These are phyloP conservation scores for Nannochloris sp. DNA, from an alignment of 139 green algal species.

Conservation along the genomic window DNA sequence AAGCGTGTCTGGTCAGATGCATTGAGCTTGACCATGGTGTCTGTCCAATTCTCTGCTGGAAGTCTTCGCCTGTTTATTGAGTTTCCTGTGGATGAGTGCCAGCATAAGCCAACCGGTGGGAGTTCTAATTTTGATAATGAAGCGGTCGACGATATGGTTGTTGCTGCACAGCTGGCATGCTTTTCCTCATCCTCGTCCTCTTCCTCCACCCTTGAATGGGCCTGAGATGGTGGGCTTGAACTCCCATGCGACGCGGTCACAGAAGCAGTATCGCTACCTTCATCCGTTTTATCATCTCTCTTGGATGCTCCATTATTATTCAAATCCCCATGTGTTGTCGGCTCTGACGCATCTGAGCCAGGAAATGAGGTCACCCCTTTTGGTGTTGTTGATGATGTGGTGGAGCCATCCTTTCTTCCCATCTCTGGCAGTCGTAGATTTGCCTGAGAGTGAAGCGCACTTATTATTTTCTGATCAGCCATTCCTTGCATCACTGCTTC, in stretches of 20 bases:
- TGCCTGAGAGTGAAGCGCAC: too few species aligned
- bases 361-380: not conserved
- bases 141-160: not conserved
- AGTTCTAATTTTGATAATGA: conserved; percentile 5
- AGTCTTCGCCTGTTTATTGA: not conserved
- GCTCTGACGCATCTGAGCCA: not conserved
- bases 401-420: too few species aligned
- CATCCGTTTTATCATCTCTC: not conserved
- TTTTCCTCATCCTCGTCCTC: not conserved
- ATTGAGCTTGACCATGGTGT: conserved; percentile 20
- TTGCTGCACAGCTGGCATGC: not conserved
- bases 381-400: not conserved
- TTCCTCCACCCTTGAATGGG: conserved; percentile 1
- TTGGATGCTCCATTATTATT: not conserved
- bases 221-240: conserved; percentile 2
- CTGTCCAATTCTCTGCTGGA: conserved; percentile 20
- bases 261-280: conserved; percentile 6
- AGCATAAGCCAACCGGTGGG: conserved; percentile 21
- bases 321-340: not conserved
- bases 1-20: conserved; percentile 1
- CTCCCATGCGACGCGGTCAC: not conserved
- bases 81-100: conserved; percentile 14
- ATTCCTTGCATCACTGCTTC: conserved; percentile 5
- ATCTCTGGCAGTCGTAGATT: too few species aligned
- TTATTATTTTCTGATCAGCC: not conserved